Evolutionary conservation across 2,329 filamentous ascomycete genomes (phyloP), one percentile per base, ranked within the genome.

Genomic region (Fusarium multiceps): DNA sequence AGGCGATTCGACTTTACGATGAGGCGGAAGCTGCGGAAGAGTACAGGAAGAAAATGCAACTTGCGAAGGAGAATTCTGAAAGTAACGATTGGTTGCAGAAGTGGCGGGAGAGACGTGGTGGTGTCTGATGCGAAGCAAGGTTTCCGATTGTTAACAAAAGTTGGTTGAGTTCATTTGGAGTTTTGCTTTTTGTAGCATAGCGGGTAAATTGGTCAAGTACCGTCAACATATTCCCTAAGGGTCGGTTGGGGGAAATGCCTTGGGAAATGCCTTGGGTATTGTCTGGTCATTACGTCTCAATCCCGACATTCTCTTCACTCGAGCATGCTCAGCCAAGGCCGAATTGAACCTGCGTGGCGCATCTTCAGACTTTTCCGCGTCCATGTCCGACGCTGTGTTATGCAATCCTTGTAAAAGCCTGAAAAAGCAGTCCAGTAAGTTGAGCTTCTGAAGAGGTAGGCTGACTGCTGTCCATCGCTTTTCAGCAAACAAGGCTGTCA

Each of bases 161-260:
- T 12, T n/a, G 34, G 18, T 2, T 3, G 34, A 37, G 34, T 37
- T 37, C 6, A 37, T n/a, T n/a, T 12, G 18, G 10, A 37, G 34
- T 37, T 37, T 37, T 12, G 6, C 7, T 37, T 12, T 0, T 37
- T 37, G 34, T n/a, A 37, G 18, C 34, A n/a, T 12, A 37, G 34
- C 34, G 0, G 34, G 34, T 0, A 4, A 11, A n/a, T 4, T 1
- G 10, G 34, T 3, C 0, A 12, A 37, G 18, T n/a, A n/a, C 2
- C 3, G 10, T 12, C 10, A 37, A 2, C 0, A n/a, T 0, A 37
- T 11, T 37, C 18, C 10, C 5, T n/a, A 6, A 28, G 10, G 0
- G 0, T 6, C 28, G 11, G 0, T 13, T 2, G 6, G 28, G 12
- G 11, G 18, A 11, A 11, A 2, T 4, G 5, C 32, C 9, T 11